Conservation (phyloP, 2,329 filamentous ascomycete genomes). For the Colletotrichum agaves region DNA sequence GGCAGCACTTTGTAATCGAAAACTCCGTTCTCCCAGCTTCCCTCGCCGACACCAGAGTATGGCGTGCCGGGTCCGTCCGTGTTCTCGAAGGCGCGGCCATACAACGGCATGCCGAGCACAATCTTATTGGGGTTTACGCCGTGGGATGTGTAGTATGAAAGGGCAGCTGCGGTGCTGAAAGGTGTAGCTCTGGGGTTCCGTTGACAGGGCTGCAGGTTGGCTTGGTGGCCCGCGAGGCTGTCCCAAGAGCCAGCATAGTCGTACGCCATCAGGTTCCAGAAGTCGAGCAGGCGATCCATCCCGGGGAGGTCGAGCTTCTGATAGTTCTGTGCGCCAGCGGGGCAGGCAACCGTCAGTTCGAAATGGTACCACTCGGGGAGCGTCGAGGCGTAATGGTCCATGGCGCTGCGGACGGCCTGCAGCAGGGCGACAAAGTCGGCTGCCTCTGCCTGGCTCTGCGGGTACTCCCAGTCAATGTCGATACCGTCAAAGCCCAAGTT, state of each 20-base stretch:
- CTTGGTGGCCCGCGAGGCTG: conserved; percentile 75
- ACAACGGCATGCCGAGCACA: conserved; percentile 91
- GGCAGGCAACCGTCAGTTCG: conserved; percentile 72
- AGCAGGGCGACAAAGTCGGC: conserved; percentile 69
- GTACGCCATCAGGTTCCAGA: conserved; percentile 89
- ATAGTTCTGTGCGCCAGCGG: conserved; percentile 72
- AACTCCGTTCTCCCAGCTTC: conserved; percentile 85
- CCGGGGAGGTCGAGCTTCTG: conserved; percentile 68
- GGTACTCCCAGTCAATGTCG: conserved; percentile 78
- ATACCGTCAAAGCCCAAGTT: conserved; percentile 80
- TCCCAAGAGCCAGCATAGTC: conserved; percentile 91
- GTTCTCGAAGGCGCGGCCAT: conserved; percentile 84
- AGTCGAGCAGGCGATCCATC: conserved; percentile 76
- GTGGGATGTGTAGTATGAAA: conserved; percentile 74
- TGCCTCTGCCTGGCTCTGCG: conserved; percentile 64
- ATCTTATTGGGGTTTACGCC: conserved; percentile 78
- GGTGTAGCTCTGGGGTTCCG: conserved; percentile 74
- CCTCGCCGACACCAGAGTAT: conserved; percentile 79
- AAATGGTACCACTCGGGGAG: conserved; percentile 63
- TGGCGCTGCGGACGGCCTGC: conserved; percentile 62
- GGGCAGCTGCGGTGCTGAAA: conserved; percentile 78
- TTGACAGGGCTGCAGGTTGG: conserved; percentile 76
- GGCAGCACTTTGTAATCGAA: conserved; percentile 92
- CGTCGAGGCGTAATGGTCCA: conserved; percentile 66
- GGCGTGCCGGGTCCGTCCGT: conserved; percentile 79